phyloP scores from a whole-genome alignment of 768 basidiomycete genomes.

The Tulasnella sp. region DNA sequence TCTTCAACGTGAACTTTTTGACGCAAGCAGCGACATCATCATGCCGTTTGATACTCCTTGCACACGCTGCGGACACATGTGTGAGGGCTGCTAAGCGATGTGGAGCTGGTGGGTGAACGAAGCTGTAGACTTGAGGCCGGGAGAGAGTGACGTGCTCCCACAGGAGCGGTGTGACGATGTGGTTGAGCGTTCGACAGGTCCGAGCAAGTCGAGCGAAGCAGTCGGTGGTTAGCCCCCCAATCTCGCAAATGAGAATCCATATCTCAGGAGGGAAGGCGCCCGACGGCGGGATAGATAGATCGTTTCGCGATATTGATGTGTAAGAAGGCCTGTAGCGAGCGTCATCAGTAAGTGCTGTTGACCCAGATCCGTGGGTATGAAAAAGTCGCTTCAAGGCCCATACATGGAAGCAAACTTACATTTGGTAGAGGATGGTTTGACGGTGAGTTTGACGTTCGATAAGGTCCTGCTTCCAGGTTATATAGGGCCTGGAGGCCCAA shows the following conservation, averaged over 20 bases:
- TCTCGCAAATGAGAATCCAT: slow-evolving; percentile 18
- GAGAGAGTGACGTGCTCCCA: slow-evolving; percentile 16
- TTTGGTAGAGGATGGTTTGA: not conserved
- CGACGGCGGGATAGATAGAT: not conserved
- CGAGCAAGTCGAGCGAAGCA: slow-evolving; percentile 3
- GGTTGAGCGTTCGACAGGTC: slow-evolving; percentile 11
- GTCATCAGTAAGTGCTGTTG: not conserved
- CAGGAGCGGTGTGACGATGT: slow-evolving; percentile 22
- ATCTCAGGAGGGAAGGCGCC: slow-evolving; percentile 21
- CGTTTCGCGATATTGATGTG: not conserved
- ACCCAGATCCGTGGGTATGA: slow-evolving; percentile 9
- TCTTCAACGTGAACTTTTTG: slow-evolving; percentile 16
- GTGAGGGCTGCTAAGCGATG: not conserved
- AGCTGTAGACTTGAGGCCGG: slow-evolving; percentile 15
- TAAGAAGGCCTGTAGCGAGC: not conserved
- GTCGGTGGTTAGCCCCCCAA: not conserved
- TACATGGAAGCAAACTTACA: slow-evolving; percentile 2
- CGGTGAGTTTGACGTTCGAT: not conserved
- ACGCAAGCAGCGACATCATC: slow-evolving; percentile 12
- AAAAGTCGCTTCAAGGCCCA: not conserved
- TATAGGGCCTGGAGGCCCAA: not conserved
- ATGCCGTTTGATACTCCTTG: not conserved
- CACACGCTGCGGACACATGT: slow-evolving; percentile 12
- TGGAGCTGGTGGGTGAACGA: slow-evolving; percentile 7
- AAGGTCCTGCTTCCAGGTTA: not conserved